These are phyloP conservation scores for Obelidium mucronatum DNA, from an alignment of 192 early-diverging fungal species.

Conservation along the genomic window DNA sequence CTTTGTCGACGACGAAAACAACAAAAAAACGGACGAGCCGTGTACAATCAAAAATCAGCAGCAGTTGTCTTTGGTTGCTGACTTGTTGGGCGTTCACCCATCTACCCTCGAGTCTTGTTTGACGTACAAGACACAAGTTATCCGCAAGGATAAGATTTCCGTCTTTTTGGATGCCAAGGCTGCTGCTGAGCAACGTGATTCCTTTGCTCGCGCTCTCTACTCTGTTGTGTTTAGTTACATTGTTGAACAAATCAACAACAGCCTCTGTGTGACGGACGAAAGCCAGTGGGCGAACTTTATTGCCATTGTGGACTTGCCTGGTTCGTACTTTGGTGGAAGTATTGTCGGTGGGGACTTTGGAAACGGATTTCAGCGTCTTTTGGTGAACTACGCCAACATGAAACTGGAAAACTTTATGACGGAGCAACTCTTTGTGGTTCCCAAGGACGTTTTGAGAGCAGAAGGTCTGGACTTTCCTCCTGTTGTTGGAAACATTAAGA, in stretches of 20 bases:
- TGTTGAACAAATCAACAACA: constrained; percentile 88
- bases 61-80: constrained; percentile 75
- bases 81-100: constrained; percentile 80
- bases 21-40: constrained; percentile 69
- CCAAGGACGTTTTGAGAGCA: constrained; percentile 36
- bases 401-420: constrained; percentile 38
- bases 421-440: constrained; percentile 48
- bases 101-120: constrained; percentile 67
- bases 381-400: constrained; percentile 63
- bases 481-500: background rate
- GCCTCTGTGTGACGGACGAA: constrained; percentile 74
- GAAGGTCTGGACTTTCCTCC: constrained; percentile 36
- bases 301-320: constrained; percentile 80
- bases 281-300: constrained; percentile 79
- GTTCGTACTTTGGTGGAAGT: constrained; percentile 42
- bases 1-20: constrained; percentile 71
- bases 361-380: constrained; percentile 55
- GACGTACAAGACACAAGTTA: constrained; percentile 79
- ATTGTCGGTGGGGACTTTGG: constrained; percentile 8
- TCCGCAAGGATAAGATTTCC: constrained; percentile 83
- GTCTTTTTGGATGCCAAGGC: constrained; percentile 80
- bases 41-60: constrained; percentile 78
- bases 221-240: constrained; percentile 79
- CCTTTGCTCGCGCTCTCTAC: constrained; percentile 82
- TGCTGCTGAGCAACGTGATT: constrained; percentile 82